A percentile compares a stretch with the other conserved stretches of the same genome.
Conservation (phyloP, 176 grass and related monocot species). For the Otatea glauca region DNA sequence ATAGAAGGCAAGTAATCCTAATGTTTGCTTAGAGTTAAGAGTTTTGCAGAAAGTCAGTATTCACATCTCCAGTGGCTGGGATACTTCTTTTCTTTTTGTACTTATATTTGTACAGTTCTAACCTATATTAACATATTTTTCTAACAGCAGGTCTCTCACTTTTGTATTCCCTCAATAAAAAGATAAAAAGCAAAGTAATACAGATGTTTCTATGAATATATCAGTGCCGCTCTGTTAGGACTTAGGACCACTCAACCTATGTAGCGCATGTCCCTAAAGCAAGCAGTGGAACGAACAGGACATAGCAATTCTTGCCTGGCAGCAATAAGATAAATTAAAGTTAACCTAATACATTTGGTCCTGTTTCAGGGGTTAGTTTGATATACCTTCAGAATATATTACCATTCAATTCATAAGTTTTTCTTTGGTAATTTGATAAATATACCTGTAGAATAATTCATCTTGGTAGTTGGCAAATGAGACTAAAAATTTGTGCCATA, state of each 20-base stretch:
- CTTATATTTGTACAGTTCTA: too few relatives aligned
- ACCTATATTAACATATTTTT: too few relatives aligned
- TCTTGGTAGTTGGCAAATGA: background rate
- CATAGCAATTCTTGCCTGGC: background rate
- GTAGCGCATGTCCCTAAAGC: background rate
- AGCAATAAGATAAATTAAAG: background rate
- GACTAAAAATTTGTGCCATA: background rate
- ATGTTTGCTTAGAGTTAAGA: background rate
- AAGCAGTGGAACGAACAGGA: background rate
- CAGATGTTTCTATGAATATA: too few relatives aligned
- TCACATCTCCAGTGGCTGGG: background rate
- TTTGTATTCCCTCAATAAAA: too few relatives aligned
- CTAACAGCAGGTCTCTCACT: too few relatives aligned
- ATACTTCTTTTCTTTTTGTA: background rate
- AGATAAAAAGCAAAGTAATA: too few relatives aligned
- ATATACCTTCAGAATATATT: background rate
- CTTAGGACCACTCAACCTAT: too few relatives aligned
- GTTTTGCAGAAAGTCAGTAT: background rate
- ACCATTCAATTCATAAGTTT: background rate
- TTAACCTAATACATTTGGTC: background rate
- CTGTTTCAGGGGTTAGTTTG: background rate
- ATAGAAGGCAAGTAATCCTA: background rate
- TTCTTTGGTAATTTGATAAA: slow-evolving; percentile 8
- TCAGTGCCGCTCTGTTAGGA: too few relatives aligned
- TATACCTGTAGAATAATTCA: background rate